phyloP scores from a whole-genome alignment of 2,329 filamentous ascomycete genomes.

The Talaromyces sp. region DNA sequence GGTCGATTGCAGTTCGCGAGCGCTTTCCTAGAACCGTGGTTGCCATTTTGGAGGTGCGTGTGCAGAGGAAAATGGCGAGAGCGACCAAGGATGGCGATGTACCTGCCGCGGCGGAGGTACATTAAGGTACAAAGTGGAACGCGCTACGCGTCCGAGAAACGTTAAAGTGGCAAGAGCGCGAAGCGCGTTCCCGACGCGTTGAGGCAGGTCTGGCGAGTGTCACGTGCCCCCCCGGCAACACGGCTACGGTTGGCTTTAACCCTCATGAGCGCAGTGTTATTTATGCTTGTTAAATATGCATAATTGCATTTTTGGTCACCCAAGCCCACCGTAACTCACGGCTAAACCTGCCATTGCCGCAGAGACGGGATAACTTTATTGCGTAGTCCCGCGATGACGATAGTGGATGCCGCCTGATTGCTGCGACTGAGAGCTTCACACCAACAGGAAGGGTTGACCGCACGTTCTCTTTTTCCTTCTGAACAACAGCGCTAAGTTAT shows the following conservation, averaged over 20 bases:
- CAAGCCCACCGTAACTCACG: not conserved
- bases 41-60: conserved; percentile 27
- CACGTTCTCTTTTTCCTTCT: not conserved
- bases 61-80: conserved; percentile 20
- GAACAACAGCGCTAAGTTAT: not conserved
- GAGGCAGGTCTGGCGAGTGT: conserved; percentile 11
- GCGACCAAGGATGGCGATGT: conserved; percentile 17
- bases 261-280: conserved; percentile 1
- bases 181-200: conserved; percentile 11
- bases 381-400: not conserved
- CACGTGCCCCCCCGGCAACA: conserved; percentile 4
- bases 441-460: not conserved
- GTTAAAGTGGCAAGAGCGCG: conserved; percentile 16
- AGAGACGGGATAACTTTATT: not conserved
- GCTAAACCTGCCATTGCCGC: not conserved
- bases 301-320: not conserved
- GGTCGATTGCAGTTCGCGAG: conserved; percentile 30
- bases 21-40: conserved; percentile 41
- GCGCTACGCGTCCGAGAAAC: conserved; percentile 14
- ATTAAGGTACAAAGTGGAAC: conserved; percentile 12
- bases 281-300: conserved; percentile 4
- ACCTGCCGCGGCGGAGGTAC: conserved; percentile 14
- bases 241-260: not conserved
- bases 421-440: not conserved
- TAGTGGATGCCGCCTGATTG: not conserved